These are phyloP conservation scores for Termitomyces sp. DNA, from an alignment of 768 basidiomycete genomes.

Conservation along the genomic window DNA sequence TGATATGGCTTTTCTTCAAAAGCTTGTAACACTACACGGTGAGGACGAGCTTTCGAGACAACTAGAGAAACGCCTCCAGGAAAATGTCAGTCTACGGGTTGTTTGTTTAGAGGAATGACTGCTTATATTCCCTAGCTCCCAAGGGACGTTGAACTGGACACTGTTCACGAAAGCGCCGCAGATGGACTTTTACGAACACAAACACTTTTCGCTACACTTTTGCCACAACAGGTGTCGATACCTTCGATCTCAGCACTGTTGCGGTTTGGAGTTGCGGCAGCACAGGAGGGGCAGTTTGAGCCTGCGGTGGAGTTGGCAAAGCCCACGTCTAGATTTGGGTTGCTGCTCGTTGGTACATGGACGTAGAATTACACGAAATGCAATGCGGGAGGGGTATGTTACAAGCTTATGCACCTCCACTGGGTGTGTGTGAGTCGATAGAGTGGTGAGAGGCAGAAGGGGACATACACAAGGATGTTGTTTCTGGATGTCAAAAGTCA, in stretches of 20 bases:
- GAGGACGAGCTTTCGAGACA: slow-evolving; percentile 15
- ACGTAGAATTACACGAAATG: not conserved
- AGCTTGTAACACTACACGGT: slow-evolving; percentile 30
- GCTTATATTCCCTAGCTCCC: slow-evolving; percentile 13
- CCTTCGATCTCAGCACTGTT: slow-evolving; percentile 29
- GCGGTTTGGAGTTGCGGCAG: slow-evolving; percentile 42
- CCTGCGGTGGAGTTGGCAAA: slow-evolving; percentile 61
- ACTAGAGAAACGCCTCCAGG: slow-evolving; percentile 22
- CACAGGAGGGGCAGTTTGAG: slow-evolving; percentile 47
- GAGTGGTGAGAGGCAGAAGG: not conserved
- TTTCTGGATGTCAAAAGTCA: slow-evolving; percentile 51
- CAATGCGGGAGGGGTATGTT: slow-evolving; percentile 11
- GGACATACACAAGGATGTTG: slow-evolving; percentile 93
- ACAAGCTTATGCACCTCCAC: slow-evolving; percentile 64
- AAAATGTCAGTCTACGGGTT: slow-evolving; percentile 5
- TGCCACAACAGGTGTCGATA: slow-evolving; percentile 35
- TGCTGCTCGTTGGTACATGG: slow-evolving; percentile 44
- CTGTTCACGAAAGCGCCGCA: slow-evolving; percentile 17
- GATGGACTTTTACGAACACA: slow-evolving; percentile 54
- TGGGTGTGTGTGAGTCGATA: slow-evolving; percentile 28
- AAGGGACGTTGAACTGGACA: slow-evolving; percentile 4
- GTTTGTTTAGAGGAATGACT: not conserved
- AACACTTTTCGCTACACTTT: slow-evolving; percentile 52
- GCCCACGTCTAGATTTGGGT: slow-evolving; percentile 68
- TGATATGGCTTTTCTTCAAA: slow-evolving; percentile 47